Evolutionary conservation across 2,329 filamentous ascomycete species (phyloP), one percentile per base, ranked within the genome.

Genomic region (Aspergillus clavatus): DNA sequence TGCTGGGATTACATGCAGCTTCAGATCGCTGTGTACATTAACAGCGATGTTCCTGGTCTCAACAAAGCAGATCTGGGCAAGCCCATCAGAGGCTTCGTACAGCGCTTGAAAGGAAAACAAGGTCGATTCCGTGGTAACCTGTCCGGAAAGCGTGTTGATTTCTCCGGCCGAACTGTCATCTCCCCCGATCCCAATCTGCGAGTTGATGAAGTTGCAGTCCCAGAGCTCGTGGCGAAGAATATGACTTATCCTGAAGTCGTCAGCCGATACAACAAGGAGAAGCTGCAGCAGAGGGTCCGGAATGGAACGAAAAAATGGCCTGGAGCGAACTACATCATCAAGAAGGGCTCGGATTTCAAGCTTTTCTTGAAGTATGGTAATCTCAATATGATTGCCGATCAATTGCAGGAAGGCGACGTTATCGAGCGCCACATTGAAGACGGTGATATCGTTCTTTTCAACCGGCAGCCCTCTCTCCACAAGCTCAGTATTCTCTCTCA

Each of bases 401-500:
- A 87, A 36, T 77, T 98, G 18, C 77, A 82, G 40, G 80, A 87
- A 58, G 93, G 93, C 11, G 93, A 98, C 65, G 75, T 91, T 27
- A 91, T 98, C 4, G 90, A 98, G 63, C 84, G 93, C 23, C 93
- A 98, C 72, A 78, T 98, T 1, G 89, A 95, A 63, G 91, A 98
- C 60, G 87, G 89, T 39, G 93, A 98, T 65, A 86, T 97, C 55
- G 91, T 97, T 1, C 80, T 98, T 0, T 98, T 98, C 78, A 98
- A 98, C 64, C 88, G 93, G 50, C 93, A 98, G 62, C 93, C 93
- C 0, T 98, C 93, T 1, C 79, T 98, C 7, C 93, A 98, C 77
- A 98, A 97, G 68, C 85, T 98, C 54, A 95, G 89, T 82, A 98
- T 98, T 67, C 89, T 98, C 72, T 91, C 87, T 62, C 93, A 98